Evolutionary conservation across 2,329 filamentous ascomycete species (phyloP).

Genomic region (Colletotrichum incanum): DNA sequence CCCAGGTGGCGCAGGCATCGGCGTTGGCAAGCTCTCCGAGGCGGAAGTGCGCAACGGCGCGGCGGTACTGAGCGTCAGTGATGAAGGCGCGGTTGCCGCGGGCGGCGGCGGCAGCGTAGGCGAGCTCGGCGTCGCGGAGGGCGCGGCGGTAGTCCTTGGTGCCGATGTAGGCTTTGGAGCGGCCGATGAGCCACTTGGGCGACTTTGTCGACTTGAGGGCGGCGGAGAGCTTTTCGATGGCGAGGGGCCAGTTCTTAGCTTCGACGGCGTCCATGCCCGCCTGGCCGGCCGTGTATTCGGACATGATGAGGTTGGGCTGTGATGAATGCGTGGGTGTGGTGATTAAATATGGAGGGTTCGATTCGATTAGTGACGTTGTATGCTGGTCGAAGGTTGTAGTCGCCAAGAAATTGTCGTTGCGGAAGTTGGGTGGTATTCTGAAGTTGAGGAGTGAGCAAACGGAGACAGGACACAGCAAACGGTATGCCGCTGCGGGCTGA

Average conservation of each 20-base stretch:
- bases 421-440: background rate
- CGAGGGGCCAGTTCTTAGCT: conserved; percentile 75
- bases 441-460: background rate
- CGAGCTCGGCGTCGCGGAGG: conserved; percentile 79
- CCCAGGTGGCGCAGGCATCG: conserved; percentile 77
- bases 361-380: background rate
- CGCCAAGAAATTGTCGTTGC: background rate
- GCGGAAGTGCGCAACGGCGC: conserved; percentile 81
- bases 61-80: conserved; percentile 84
- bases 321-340: background rate
- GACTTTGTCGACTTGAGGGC: conserved; percentile 78
- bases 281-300: conserved; percentile 65
- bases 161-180: conserved; percentile 84
- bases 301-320: conserved; percentile 59
- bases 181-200: conserved; percentile 85
- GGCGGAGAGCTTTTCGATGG: conserved; percentile 77
- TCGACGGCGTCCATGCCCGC: conserved; percentile 78
- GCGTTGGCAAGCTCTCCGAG: conserved; percentile 83
- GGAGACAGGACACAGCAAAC: background rate
- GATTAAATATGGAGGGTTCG: background rate
- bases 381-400: background rate
- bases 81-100: conserved; percentile 84
- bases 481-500: conserved; percentile 1
- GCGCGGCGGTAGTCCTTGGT: conserved; percentile 74
- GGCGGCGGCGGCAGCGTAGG: conserved; percentile 72